phyloP scores from a whole-genome alignment of 495 filamentous ascomycete genomes.

The Cetradonia linearis region DNA sequence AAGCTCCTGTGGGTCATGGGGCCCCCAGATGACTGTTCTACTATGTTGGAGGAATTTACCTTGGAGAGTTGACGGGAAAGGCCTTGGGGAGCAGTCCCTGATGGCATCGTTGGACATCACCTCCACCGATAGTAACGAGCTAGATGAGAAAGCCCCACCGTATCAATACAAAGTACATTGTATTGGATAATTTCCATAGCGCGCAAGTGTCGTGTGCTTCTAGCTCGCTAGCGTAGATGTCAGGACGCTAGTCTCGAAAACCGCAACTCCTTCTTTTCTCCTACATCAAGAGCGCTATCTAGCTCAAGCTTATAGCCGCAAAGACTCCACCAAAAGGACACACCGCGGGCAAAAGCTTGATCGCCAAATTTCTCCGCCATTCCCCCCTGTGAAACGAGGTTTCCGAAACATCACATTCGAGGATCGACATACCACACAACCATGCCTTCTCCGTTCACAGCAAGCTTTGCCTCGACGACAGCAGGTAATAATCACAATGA shows the following conservation, averaged over 20 bases:
- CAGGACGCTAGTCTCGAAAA: slow-evolving; percentile 5
- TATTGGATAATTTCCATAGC: slow-evolving; percentile 1
- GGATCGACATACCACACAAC: not conserved
- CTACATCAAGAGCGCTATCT: not conserved
- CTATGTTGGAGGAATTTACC: not conserved
- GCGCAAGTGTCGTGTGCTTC: slow-evolving; percentile 16
- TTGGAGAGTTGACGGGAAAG: not conserved
- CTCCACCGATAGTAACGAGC: not conserved
- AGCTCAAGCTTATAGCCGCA: not conserved
- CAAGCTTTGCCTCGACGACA: slow-evolving; percentile 75
- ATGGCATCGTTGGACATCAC: not conserved
- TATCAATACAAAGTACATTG: not conserved
- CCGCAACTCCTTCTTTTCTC: slow-evolving; percentile 11
- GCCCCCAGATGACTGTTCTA: too few species aligned
- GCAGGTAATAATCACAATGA: slow-evolving; percentile 58
- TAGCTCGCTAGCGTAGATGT: slow-evolving; percentile 3
- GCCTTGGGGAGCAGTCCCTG: not conserved
- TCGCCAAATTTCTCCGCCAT: not conserved
- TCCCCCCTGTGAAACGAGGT: slow-evolving; percentile 2
- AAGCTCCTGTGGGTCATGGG: too few species aligned
- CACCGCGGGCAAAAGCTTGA: too few species aligned
- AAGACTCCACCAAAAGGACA: too few species aligned
- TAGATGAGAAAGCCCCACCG: not conserved
- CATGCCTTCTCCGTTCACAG: slow-evolving; percentile 71
- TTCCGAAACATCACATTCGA: not conserved